These are phyloP conservation scores for Herpetomonas tarakana DNA, from an alignment of 208 protist species.

Conservation along the genomic window DNA sequence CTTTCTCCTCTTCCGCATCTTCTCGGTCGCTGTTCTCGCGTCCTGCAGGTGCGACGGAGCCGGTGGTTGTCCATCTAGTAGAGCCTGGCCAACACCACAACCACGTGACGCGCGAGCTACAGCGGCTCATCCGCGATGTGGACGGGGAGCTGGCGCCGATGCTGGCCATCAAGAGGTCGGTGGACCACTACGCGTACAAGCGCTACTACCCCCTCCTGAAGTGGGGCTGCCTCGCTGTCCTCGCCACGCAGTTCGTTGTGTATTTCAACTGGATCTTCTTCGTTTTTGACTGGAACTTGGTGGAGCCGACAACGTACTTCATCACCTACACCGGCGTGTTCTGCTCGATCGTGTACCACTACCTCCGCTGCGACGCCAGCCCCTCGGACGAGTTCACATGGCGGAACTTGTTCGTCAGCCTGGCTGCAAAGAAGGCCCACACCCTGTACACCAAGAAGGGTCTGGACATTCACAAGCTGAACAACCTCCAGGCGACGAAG, in stretches of 20 bases:
- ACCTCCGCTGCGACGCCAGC: conserved; percentile 28
- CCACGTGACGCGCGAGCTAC: conserved; percentile 34
- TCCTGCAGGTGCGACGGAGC: too few relatives aligned
- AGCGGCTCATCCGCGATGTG: conserved; percentile 12
- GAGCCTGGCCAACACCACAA: conserved; percentile 4
- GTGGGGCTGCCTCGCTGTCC: conserved; percentile 37
- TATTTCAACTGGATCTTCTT: conserved; percentile 86
- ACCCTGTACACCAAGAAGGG: conserved; percentile 37
- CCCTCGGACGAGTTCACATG: conserved; percentile 41
- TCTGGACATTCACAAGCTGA: conserved; percentile 24
- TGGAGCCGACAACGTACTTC: conserved; percentile 87
- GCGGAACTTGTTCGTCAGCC: conserved; percentile 42
- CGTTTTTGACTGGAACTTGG: conserved; percentile 86
- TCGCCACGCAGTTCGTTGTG: conserved; percentile 58
- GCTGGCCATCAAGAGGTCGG: conserved; percentile 22
- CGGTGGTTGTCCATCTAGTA: too few relatives aligned
- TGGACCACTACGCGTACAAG: conserved; percentile 41
- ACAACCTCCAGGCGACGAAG: conserved; percentile 29
- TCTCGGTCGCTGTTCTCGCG: too few relatives aligned
- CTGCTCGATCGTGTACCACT: conserved; percentile 65
- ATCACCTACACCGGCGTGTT: conserved; percentile 66
- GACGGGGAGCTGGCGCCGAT: conserved; percentile 22
- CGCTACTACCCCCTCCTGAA: conserved; percentile 43
- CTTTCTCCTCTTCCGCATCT: too few relatives aligned
- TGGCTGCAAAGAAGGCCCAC: conserved; percentile 19